Evolutionary conservation across 2,329 filamentous ascomycete genomes (phyloP).

Genomic region (Trichoderma simmonsii): DNA sequence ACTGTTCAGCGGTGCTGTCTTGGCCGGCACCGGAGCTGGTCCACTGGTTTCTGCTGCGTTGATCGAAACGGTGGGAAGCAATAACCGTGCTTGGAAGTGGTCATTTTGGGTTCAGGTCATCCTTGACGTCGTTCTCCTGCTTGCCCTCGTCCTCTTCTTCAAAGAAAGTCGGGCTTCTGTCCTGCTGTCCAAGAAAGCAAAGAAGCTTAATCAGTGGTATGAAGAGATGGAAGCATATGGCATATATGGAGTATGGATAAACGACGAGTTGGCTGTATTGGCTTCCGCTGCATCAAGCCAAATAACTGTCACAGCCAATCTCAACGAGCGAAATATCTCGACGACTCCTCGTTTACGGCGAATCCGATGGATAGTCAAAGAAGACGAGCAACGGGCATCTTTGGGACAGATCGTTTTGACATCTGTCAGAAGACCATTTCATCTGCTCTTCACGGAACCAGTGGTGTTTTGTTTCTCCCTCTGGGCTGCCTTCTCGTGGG

Average conservation of each 20-base stretch:
- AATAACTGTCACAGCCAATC: constrained; percentile 20
- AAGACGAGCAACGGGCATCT: constrained; percentile 71
- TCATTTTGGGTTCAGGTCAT: constrained; percentile 86
- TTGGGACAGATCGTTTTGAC: constrained; percentile 67
- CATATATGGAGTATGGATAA: constrained; percentile 46
- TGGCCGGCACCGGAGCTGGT: constrained; percentile 76
- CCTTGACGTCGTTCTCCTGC: constrained; percentile 55
- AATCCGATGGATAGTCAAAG: constrained; percentile 75
- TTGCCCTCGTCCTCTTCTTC: constrained; percentile 66
- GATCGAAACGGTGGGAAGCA: constrained; percentile 53
- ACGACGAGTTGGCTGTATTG: constrained; percentile 15
- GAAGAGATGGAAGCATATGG: constrained; percentile 66
- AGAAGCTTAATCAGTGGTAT: constrained; percentile 74
- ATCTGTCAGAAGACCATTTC: constrained; percentile 75
- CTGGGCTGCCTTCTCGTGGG: constrained; percentile 90
- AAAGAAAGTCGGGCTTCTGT: constrained; percentile 81
- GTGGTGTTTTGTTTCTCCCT: constrained; percentile 84
- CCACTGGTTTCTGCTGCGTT: constrained; percentile 71
- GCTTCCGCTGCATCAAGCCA: constrained; percentile 25
- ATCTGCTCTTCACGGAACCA: constrained; percentile 70
- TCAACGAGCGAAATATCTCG: neutral
- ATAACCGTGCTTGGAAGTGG: constrained; percentile 68
- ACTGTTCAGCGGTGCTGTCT: constrained; percentile 73
- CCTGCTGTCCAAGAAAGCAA: constrained; percentile 72
- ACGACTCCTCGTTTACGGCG: constrained; percentile 36